Evolutionary conservation across 495 filamentous ascomycete genomes (phyloP), one percentile per base, ranked within the genome.

Genomic region (Aspergillus cavernicola): DNA sequence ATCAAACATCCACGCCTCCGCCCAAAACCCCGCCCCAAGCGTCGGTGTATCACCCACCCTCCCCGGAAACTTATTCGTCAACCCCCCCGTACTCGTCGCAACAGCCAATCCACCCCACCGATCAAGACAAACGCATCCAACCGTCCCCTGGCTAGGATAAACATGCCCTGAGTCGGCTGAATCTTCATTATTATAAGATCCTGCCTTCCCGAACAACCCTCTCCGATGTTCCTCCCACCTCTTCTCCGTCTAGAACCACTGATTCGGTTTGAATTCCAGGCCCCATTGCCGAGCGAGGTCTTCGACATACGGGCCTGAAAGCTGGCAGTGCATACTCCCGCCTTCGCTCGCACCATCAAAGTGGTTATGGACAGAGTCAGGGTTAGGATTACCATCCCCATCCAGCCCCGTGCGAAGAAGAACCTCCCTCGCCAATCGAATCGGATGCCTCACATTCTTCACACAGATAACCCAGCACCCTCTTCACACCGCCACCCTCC

Each of bases 1-100:
- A 4, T 31, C 50, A 4, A 51, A 80, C 23, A 71, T 71, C 86
- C 87, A 95, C 48, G 89, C 80, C 67, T 95, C 90, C 0, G 90
- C 90, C 89, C 90, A 95, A 62, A 90, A 95, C 8, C 90, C 90
- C 2, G 90, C 88, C 3, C 92, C 91, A 12, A 91, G 73, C 0
- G 86, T 87, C 1, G 91, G 90, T 4, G 91, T 96, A 66, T 96
- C 92, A 0, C 92, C 92, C 53, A 96, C 86, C 11, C 90, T 73
- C 1, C 89, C 89, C 0, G 87, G 86, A 23, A 91, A 63, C 71
- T 96, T 96, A 60, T 96, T 96, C 16, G 90, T 96, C 66, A 95
- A 53, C 0, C 91, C 91, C 1, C 91, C 91, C 0, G 91, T 96
- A 55, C 86, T 91, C 0, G 91, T 96, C 6, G 90, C 92, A 39